Percentiles rank a stretch among this genome's conserved stretches.
Conservation (phyloP, 352 stramenopile species). For the Phytophthora pini region DNA sequence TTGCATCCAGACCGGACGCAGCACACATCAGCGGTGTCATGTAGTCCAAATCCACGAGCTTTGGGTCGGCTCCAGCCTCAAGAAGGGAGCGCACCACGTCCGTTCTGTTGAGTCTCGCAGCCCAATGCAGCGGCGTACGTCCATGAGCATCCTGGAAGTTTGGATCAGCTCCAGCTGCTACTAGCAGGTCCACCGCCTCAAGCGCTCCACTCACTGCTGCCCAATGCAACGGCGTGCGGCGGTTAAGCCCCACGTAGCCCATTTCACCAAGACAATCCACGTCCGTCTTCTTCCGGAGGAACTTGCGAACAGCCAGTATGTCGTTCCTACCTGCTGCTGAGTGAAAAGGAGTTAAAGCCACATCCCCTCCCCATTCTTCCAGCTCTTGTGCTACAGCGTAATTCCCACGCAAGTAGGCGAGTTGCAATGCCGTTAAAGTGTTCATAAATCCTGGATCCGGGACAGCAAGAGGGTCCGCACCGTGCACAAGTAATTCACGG, state of each 20-base stretch:
- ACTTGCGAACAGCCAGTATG: constrained; percentile 61
- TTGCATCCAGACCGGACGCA: constrained; percentile 49
- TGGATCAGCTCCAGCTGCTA: constrained; percentile 68
- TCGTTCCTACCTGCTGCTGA: constrained; percentile 68
- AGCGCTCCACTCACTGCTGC: constrained; percentile 69
- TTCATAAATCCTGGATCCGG: constrained; percentile 85
- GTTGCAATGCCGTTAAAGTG: constrained; percentile 77
- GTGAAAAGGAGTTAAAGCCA: constrained; percentile 84
- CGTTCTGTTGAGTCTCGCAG: constrained; percentile 62
- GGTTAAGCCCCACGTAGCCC: constrained; percentile 81
- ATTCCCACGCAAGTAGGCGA: constrained; percentile 81
- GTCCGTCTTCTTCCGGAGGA: constrained; percentile 61
- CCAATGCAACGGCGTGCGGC: constrained; percentile 83
- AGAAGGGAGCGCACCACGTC: constrained; percentile 64
- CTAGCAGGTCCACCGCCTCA: constrained; percentile 66
- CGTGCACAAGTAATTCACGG: constrained; percentile 63
- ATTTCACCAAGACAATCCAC: constrained; percentile 81
- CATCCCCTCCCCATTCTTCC: constrained; percentile 82
- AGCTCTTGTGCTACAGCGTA: constrained; percentile 79
- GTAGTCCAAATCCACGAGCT: constrained; percentile 58
- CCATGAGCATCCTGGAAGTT: constrained; percentile 82
- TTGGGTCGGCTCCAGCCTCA: constrained; percentile 43
- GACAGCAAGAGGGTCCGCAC: constrained; percentile 68
- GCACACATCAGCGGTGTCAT: constrained; percentile 81
- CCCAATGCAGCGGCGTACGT: constrained; percentile 81